Evolutionary conservation across 805 yeast genomes (phyloP).

Genomic region (Jamesozyma piceae): DNA sequence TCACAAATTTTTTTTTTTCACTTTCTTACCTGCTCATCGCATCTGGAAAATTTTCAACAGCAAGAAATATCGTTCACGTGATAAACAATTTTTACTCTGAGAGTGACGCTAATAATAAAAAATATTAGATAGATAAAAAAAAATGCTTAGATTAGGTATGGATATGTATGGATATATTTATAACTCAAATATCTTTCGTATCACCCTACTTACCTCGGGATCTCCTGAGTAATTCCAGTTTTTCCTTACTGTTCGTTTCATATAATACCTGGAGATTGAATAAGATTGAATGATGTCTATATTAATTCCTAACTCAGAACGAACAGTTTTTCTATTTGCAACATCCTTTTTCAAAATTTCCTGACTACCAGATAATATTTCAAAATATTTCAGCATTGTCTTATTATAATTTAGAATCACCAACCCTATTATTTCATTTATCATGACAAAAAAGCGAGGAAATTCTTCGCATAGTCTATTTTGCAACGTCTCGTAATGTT

Average conservation of each 20-base stretch:
- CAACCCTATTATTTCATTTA: slow-evolving; percentile 9
- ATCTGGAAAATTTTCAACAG: neutral
- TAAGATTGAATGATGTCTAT: slow-evolving; percentile 32
- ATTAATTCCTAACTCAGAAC: slow-evolving; percentile 23
- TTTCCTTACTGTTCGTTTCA: slow-evolving; percentile 26
- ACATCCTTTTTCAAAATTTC: slow-evolving; percentile 21
- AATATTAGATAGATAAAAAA: too few relatives aligned
- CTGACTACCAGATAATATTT: slow-evolving; percentile 27
- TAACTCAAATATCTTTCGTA: slow-evolving; percentile 23
- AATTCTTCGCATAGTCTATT: slow-evolving; percentile 25
- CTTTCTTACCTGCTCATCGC: neutral
- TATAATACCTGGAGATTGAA: slow-evolving; percentile 23
- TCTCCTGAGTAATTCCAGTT: slow-evolving; percentile 17
- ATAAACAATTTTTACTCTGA: too few relatives aligned
- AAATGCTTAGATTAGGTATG: too few relatives aligned
- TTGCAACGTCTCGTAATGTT: slow-evolving; percentile 24
- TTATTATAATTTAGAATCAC: slow-evolving; percentile 19
- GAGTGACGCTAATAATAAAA: too few relatives aligned
- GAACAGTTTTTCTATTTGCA: slow-evolving; percentile 8
- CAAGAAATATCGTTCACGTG: neutral
- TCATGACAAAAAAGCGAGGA: slow-evolving; percentile 20
- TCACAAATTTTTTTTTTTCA: neutral
- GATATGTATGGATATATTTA: too few relatives aligned
- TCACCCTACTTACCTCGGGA: slow-evolving; percentile 18
- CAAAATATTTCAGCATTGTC: slow-evolving; percentile 24